These are phyloP conservation scores for Uromyces viciae-fabae DNA, from an alignment of 1,284 basidiomycete genomes.

Conservation along the genomic window DNA sequence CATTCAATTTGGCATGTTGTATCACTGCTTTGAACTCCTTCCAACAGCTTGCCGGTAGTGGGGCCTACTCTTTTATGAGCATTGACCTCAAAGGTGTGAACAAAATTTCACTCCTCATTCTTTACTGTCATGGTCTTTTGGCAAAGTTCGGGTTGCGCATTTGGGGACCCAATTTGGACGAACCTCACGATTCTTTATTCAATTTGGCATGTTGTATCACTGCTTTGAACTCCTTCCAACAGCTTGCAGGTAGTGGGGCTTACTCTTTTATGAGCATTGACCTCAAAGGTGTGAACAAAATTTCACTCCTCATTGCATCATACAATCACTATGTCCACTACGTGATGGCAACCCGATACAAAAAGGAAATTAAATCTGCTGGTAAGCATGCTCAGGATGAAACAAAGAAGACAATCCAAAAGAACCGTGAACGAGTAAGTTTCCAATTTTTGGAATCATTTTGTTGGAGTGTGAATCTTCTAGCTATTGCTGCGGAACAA, in stretches of 20 bases:
- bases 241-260: neutral
- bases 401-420: too few species aligned
- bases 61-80: constrained; percentile 8
- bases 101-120: too few species aligned
- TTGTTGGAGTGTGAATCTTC: too few species aligned
- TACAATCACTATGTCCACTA: too few species aligned
- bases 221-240: neutral
- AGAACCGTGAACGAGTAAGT: too few species aligned
- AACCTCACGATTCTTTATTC: neutral
- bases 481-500: too few species aligned
- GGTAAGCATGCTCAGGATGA: too few species aligned
- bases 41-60: neutral
- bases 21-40: constrained; percentile 2
- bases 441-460: too few species aligned
- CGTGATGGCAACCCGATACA: too few species aligned
- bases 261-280: constrained; percentile 8
- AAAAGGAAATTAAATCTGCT: too few species aligned
- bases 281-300: too few species aligned
- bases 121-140: neutral
- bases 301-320: too few species aligned
- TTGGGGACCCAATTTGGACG: constrained; percentile 7
- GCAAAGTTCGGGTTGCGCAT: neutral
- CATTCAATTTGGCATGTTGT: neutral
- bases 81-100: neutral
- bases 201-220: constrained; percentile 1